These are phyloP conservation scores for Fusarium ramigenum DNA, from an alignment of 2,329 filamentous ascomycete species.

Conservation along the genomic window DNA sequence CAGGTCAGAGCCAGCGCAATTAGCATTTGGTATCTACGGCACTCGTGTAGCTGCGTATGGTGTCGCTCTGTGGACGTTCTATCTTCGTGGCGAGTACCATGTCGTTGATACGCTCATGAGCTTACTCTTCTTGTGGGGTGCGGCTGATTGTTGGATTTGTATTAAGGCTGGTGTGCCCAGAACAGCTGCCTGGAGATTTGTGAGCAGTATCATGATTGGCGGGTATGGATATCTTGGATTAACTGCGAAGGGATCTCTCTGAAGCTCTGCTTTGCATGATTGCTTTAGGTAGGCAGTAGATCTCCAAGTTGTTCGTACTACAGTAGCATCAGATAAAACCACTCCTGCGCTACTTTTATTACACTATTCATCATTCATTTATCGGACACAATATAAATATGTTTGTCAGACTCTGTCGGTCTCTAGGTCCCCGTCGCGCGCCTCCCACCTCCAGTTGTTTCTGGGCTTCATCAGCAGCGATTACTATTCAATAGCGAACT, in stretches of 20 bases:
- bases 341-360: too few relatives aligned
- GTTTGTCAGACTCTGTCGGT: too few relatives aligned
- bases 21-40: constrained; percentile 43
- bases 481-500: too few relatives aligned
- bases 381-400: too few relatives aligned
- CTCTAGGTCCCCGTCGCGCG: too few relatives aligned
- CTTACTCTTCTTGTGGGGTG: constrained; percentile 28
- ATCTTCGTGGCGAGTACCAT: constrained; percentile 29
- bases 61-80: constrained; percentile 36
- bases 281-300: not conserved
- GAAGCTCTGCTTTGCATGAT: not conserved
- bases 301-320: not conserved
- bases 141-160: constrained; percentile 39
- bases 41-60: constrained; percentile 34
- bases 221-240: constrained; percentile 33
- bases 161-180: constrained; percentile 34
- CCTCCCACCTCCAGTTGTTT: too few relatives aligned
- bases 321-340: too few relatives aligned
- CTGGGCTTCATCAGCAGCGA: too few relatives aligned
- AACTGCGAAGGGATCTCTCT: constrained; percentile 23
- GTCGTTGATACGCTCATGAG: constrained; percentile 37
- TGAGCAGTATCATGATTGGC: constrained; percentile 9
- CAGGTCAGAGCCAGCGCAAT: constrained; percentile 43
- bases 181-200: constrained; percentile 22
- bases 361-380: too few relatives aligned